A percentile compares a stretch with the other conserved stretches of the same genome.
Evolutionary conservation across 306 rosid species (phyloP).

Genomic region (Acacia acuminata): DNA sequence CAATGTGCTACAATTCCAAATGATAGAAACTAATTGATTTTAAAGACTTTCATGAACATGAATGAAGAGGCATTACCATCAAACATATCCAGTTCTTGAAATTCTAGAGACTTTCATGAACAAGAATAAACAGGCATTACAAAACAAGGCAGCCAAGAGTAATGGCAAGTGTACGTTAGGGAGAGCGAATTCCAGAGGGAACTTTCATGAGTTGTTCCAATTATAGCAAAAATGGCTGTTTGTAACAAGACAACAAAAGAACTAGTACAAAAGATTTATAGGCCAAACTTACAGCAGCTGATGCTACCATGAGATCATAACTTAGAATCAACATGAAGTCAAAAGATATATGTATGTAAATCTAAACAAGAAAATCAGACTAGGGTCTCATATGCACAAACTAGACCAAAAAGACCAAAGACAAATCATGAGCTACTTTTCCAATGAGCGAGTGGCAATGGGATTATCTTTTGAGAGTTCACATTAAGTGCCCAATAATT

Average conservation of each 20-base stretch:
- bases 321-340: not conserved
- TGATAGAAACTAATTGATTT: not conserved
- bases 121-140: not conserved
- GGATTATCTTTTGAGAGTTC: not conserved
- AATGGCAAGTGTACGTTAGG: not conserved
- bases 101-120: not conserved
- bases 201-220: conserved; percentile 23
- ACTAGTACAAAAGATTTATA: conserved; percentile 28
- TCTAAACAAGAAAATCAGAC: not conserved
- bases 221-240: not conserved
- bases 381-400: conserved; percentile 39
- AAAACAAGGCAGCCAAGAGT: not conserved
- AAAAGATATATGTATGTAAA: conserved; percentile 15
- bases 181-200: not conserved
- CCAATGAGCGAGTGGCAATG: conserved; percentile 17
- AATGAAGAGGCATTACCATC: not conserved
- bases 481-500: too few relatives aligned
- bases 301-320: conserved; percentile 3
- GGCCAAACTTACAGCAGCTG: conserved; percentile 3
- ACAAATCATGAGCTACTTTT: conserved; percentile 35
- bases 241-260: conserved; percentile 21
- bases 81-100: not conserved
- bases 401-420: conserved; percentile 7
- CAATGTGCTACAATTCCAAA: not conserved
- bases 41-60: not conserved